Percentiles rank a stretch among this genome's conserved stretches.
phyloP scores from a whole-genome alignment of 2,329 filamentous ascomycete genomes.

The Paramyrothecium roridum region DNA sequence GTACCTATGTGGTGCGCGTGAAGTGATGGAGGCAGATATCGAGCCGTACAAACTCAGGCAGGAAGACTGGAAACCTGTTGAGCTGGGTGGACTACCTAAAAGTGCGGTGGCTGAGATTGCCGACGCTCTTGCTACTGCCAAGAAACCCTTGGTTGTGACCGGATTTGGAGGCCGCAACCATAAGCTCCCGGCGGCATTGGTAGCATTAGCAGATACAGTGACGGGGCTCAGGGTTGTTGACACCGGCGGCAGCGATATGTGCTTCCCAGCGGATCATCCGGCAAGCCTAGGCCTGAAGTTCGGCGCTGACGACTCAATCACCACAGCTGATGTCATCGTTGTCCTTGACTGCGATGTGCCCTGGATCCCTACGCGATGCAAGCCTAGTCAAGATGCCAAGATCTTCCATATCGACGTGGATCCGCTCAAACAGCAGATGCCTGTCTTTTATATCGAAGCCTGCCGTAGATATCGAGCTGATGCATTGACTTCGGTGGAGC shows the following conservation, averaged over 20 bases:
- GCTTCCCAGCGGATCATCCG: slow-evolving; percentile 67
- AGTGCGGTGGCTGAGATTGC: slow-evolving; percentile 55
- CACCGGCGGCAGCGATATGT: slow-evolving; percentile 74
- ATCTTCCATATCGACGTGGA: slow-evolving; percentile 64
- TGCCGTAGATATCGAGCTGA: slow-evolving; percentile 64
- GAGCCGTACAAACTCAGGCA: slow-evolving; percentile 66
- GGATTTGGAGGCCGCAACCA: slow-evolving; percentile 70
- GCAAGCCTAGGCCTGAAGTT: slow-evolving; percentile 67
- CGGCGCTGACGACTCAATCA: slow-evolving; percentile 69
- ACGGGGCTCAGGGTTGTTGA: slow-evolving; percentile 69
- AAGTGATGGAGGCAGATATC: slow-evolving; percentile 83
- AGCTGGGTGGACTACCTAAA: slow-evolving; percentile 54
- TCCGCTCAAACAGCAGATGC: slow-evolving; percentile 67
- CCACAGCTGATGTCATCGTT: slow-evolving; percentile 76
- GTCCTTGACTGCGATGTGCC: slow-evolving; percentile 87
- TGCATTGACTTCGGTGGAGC: slow-evolving; percentile 59
- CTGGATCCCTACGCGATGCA: slow-evolving; percentile 76
- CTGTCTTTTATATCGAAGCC: slow-evolving; percentile 66
- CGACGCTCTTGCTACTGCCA: slow-evolving; percentile 56
- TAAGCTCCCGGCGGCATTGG: slow-evolving; percentile 53
- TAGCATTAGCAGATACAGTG: slow-evolving; percentile 62
- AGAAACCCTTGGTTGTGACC: slow-evolving; percentile 64
- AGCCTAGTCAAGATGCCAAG: slow-evolving; percentile 44
- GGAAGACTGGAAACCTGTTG: slow-evolving; percentile 65
- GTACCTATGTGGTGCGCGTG: slow-evolving; percentile 72